phyloP scores from a whole-genome alignment of 495 filamentous ascomycete species.

The Neurospora sp. region DNA sequence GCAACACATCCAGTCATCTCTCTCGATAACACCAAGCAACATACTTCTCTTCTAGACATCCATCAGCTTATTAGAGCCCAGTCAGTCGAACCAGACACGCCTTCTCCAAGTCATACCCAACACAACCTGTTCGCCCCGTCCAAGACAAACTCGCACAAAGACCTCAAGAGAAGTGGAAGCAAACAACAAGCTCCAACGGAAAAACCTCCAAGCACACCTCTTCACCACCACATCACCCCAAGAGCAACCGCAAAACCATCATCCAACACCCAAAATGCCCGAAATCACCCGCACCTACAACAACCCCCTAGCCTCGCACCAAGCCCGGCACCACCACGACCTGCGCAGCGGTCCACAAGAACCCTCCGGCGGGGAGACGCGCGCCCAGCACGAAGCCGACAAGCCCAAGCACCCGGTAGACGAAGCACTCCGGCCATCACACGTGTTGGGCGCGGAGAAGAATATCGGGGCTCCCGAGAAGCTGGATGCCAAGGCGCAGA shows the following conservation, averaged over 20 bases:
- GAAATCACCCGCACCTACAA: conserved; percentile 1
- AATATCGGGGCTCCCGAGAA: background rate
- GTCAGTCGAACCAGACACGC: background rate
- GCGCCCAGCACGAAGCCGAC: background rate
- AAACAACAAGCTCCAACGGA: background rate
- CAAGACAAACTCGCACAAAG: background rate
- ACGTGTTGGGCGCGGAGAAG: conserved; percentile 1
- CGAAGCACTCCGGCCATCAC: background rate
- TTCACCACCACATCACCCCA: background rate
- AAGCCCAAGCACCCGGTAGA: conserved; percentile 3
- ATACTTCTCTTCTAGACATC: background rate
- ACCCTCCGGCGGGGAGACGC: background rate
- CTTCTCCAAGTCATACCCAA: background rate
- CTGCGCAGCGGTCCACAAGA: background rate
- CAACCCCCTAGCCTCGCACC: conserved; percentile 2
- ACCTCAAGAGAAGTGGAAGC: background rate
- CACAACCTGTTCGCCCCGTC: background rate
- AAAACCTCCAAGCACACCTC: background rate
- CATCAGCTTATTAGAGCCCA: background rate
- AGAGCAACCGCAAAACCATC: background rate
- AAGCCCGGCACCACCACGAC: conserved; percentile 1
- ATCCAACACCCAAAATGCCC: background rate
- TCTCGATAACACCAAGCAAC: background rate
- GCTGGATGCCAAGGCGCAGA: background rate
- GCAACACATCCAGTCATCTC: background rate